Evolutionary conservation across 257 asterid genomes (phyloP), one percentile per base, ranked within the genome.

Genomic region (Fraxinus americana): DNA sequence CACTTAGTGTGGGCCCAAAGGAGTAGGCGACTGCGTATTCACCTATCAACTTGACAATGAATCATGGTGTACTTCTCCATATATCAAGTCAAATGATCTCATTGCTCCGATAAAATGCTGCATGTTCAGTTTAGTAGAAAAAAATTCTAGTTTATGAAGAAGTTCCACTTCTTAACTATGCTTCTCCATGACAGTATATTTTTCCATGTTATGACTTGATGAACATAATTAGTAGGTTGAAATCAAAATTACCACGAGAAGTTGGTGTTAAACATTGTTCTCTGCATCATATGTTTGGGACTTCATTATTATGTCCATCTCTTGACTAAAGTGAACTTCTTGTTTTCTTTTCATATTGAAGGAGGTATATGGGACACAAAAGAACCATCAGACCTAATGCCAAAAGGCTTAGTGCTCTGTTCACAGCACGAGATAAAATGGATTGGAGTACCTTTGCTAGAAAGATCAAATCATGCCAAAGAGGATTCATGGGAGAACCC

Each of bases 401-500:
- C 5, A 96, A 93, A 82, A 89, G 91, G 96, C 97, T 96, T 43
- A 93, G 97, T 70, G 82, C 93, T 11, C 74, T 93, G 82, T 93
- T 96, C 63, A 78, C 86, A 52, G 86, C 83, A 73, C 84, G 93
- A 29, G 86, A 87, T 73, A 87, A 85, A 84, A 92, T 93, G 97
- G 94, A 86, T 43, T 93, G 98, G 98, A 83, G 77, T 71, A 82
- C 91, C 17, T 96, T 96, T 77, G 87, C 97, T 23, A 86, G 90
- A 80, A 96, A 91, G 89, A 95, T 93, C 61, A 96, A 90, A 84
- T 89, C 94, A 68, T 89, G 94, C 87, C 99, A 96, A 84, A 87
- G 95, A 83, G 99, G 97, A 63, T 96, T 96, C 93, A 87, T 96
- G 92, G 99, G 99, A 77, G 99, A 96, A 75, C 98, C 98, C 0